These are phyloP conservation scores for Isoetes engelmannii DNA, from an alignment of 83 land plant genomes.

Conservation along the genomic window DNA sequence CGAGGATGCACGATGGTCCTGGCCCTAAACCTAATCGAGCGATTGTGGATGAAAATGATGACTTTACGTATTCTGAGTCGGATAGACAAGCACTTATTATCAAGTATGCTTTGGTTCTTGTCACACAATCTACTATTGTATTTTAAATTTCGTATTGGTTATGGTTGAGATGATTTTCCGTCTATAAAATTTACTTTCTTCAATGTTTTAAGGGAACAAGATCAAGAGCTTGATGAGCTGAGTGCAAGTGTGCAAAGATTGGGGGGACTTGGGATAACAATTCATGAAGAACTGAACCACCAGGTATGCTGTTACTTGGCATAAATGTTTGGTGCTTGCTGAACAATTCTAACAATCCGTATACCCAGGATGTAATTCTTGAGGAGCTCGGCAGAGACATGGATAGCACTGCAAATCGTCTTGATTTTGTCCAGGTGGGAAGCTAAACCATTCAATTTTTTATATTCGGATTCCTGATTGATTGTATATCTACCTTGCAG, in stretches of 20 bases:
- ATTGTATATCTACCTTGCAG: conserved; percentile 32
- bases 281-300: conserved; percentile 80
- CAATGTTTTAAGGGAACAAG: conserved; percentile 65
- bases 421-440: conserved; percentile 84
- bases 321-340: not conserved
- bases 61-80: conserved; percentile 58
- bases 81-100: conserved; percentile 79
- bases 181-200: not conserved
- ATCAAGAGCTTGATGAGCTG: conserved; percentile 85
- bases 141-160: too few species aligned
- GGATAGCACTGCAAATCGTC: conserved; percentile 78
- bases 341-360: not conserved
- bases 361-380: conserved; percentile 57
- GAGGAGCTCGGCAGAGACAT: conserved; percentile 72
- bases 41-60: conserved; percentile 42
- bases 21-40: conserved; percentile 31
- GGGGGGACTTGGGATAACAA: conserved; percentile 86
- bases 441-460: not conserved
- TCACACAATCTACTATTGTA: too few species aligned
- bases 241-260: conserved; percentile 86
- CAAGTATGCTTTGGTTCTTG: conserved; percentile 33
- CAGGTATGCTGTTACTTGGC: conserved; percentile 40
- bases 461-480: not conserved
- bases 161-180: too few species aligned
- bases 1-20: conserved; percentile 43